These are phyloP conservation scores for Lumnitzera littorea DNA, from an alignment of 345 rosid genomes.

Conservation along the genomic window DNA sequence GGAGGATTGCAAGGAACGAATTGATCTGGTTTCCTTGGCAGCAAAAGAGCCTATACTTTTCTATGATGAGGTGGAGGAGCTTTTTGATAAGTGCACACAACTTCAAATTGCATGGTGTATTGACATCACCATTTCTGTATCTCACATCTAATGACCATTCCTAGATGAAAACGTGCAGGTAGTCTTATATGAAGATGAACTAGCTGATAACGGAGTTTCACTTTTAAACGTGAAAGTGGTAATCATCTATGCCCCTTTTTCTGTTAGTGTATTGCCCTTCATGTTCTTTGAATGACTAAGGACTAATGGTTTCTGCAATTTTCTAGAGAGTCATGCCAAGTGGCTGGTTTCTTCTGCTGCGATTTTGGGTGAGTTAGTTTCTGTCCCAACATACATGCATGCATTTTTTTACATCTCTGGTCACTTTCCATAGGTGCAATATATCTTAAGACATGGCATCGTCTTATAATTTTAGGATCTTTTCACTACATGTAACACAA, in stretches of 20 bases:
- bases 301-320: constrained; percentile 11
- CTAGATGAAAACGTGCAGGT: constrained; percentile 40
- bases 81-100: too few relatives aligned
- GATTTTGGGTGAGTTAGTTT: constrained; percentile 75
- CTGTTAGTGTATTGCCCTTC: constrained; percentile 2
- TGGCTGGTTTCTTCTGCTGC: constrained; percentile 93
- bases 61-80: constrained; percentile 68
- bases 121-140: too few relatives aligned
- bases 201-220: constrained; percentile 91
- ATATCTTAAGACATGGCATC: too few relatives aligned
- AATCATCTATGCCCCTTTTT: constrained; percentile 15
- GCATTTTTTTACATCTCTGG: too few relatives aligned
- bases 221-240: constrained; percentile 95
- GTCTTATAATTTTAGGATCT: too few relatives aligned
- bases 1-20: constrained; percentile 74
- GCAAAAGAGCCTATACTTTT: constrained; percentile 94
- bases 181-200: constrained; percentile 91
- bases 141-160: too few relatives aligned
- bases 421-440: too few relatives aligned
- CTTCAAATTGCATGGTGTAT: too few relatives aligned
- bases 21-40: constrained; percentile 69
- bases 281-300: neutral
- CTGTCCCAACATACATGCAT: neutral
- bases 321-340: constrained; percentile 93
- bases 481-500: too few relatives aligned